Evolutionary conservation across 306 rosid species (phyloP).

Genomic region (Cucurbita ficifolia): DNA sequence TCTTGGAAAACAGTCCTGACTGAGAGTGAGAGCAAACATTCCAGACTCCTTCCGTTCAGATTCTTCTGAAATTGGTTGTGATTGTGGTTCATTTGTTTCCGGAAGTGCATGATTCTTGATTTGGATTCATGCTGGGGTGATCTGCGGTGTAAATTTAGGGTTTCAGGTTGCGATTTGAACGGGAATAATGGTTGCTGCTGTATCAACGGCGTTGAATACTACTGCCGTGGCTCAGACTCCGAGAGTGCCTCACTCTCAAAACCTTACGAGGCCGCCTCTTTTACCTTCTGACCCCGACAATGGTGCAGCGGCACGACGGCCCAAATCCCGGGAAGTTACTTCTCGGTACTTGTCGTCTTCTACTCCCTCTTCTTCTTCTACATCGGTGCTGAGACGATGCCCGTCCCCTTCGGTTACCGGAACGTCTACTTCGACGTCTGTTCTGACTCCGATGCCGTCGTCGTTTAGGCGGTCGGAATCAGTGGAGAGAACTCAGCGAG

Average conservation of each 20-base stretch:
- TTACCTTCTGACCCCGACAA: conserved; percentile 73
- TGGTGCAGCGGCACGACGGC: conserved; percentile 40
- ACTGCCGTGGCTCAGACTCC: conserved; percentile 26
- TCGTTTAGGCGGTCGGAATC: conserved; percentile 45
- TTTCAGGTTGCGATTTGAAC: conserved; percentile 15
- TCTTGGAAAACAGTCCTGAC: not conserved
- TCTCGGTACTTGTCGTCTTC: conserved; percentile 70
- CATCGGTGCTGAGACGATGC: conserved; percentile 32
- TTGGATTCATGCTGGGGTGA: not conserved
- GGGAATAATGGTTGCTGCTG: conserved; percentile 54
- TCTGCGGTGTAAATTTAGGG: conserved; percentile 8
- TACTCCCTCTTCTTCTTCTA: conserved; percentile 17
- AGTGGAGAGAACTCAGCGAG: conserved; percentile 37
- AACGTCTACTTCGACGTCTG: conserved; percentile 18
- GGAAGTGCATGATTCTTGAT: not conserved
- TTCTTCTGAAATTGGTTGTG: not conserved
- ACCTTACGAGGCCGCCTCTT: conserved; percentile 47
- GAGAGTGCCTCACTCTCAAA: conserved; percentile 30
- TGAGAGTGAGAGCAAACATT: too few relatives aligned
- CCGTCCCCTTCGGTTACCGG: conserved; percentile 50
- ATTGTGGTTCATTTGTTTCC: conserved; percentile 8
- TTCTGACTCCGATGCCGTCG: conserved; percentile 21
- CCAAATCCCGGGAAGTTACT: conserved; percentile 55
- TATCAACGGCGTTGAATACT: conserved; percentile 42
- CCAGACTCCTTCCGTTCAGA: not conserved